These are phyloP conservation scores for Paragyromitra xinjiangensis DNA, from an alignment of 495 filamentous ascomycete genomes.

Conservation along the genomic window DNA sequence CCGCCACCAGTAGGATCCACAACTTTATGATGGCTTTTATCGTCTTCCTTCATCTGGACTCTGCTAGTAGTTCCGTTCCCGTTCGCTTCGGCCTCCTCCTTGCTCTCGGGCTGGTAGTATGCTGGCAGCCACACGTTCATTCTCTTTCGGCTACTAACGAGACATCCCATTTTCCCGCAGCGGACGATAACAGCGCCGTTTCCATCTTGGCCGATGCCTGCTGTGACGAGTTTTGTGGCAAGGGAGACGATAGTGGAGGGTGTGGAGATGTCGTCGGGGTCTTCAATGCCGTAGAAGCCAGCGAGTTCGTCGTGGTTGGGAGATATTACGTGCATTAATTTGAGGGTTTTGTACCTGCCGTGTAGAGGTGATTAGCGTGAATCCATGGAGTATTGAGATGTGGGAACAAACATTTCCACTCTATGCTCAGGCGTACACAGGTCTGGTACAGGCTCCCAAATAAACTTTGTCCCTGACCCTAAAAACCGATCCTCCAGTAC, in stretches of 20 bases:
- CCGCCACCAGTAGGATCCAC: conserved; percentile 96
- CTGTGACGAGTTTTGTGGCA: conserved; percentile 62
- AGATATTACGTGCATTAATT: conserved; percentile 79
- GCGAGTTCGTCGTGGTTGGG: conserved; percentile 89
- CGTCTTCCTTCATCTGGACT: conserved; percentile 23
- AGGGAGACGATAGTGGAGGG: conserved; percentile 61
- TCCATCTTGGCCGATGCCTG: conserved; percentile 59
- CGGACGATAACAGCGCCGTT: conserved; percentile 66
- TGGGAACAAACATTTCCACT: conserved; percentile 64
- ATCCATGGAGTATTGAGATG: background rate
- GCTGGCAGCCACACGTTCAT: conserved; percentile 66
- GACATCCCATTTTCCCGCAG: conserved; percentile 62
- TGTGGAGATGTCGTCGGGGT: conserved; percentile 60
- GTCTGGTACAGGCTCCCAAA: conserved; percentile 97
- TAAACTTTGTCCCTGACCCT: conserved; percentile 61
- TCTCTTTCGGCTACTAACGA: conserved; percentile 56
- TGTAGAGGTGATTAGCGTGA: background rate
- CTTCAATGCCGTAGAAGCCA: conserved; percentile 73
- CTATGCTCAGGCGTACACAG: conserved; percentile 72
- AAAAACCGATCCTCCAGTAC: conserved; percentile 13
- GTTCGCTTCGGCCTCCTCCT: conserved; percentile 51
- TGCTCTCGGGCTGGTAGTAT: conserved; percentile 62
- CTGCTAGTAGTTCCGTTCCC: conserved; percentile 62
- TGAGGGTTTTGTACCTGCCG: conserved; percentile 42
- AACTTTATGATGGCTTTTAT: conserved; percentile 64